phyloP scores from a whole-genome alignment of 345 rosid species.

The Balakata baccata region DNA sequence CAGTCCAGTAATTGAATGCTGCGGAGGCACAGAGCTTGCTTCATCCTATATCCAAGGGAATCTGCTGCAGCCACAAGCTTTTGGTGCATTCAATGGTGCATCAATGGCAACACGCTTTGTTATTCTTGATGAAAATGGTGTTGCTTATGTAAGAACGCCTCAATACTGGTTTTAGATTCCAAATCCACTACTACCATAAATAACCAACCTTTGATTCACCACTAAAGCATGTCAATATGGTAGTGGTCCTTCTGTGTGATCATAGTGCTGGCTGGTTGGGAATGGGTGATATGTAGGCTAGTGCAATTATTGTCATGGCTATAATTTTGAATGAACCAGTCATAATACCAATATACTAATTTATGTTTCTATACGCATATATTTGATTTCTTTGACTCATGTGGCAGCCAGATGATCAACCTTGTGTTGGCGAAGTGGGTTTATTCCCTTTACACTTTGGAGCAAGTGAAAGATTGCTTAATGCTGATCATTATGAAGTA shows the following conservation, averaged over 20 bases:
- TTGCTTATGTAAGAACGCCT: conserved; percentile 48
- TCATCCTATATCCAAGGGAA: conserved; percentile 71
- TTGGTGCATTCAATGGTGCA: conserved; percentile 76
- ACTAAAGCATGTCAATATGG: background rate
- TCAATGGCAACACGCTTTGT: conserved; percentile 71
- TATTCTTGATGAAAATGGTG: conserved; percentile 68
- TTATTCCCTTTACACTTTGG: conserved; percentile 68
- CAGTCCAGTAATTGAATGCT: conserved; percentile 69
- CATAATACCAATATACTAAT: background rate
- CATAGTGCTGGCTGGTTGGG: background rate
- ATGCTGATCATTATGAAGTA: conserved; percentile 69
- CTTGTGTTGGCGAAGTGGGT: conserved; percentile 84
- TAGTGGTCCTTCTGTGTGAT: background rate
- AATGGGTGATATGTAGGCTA: background rate
- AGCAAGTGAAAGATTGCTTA: conserved; percentile 71
- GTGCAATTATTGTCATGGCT: background rate
- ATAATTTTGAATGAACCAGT: background rate
- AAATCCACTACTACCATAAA: background rate
- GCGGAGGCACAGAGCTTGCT: conserved; percentile 91
- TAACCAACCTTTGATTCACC: conserved; percentile 3
- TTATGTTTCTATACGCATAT: background rate
- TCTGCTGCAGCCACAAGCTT: conserved; percentile 77
- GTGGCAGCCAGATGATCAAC: conserved; percentile 64
- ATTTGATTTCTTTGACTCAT: conserved; percentile 18
- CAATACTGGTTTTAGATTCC: background rate